These are phyloP conservation scores for Xylaria sp. DNA, from an alignment of 2,329 filamentous ascomycete genomes.

Conservation along the genomic window DNA sequence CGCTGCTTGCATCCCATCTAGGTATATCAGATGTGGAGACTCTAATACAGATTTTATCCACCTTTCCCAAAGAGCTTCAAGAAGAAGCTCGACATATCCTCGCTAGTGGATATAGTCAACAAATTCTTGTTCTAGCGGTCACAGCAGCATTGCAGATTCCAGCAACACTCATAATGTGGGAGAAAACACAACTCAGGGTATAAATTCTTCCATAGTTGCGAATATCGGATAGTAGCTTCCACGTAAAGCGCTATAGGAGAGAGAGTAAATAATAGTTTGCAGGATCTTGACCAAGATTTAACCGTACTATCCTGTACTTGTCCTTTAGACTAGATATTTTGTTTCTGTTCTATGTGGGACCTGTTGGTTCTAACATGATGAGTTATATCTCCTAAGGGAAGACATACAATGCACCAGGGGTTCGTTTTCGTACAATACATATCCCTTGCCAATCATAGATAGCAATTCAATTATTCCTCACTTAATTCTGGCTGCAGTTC, in stretches of 20 bases:
- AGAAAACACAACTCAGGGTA: slow-evolving; percentile 35
- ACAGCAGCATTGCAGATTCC: slow-evolving; percentile 39
- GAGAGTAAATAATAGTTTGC: background rate
- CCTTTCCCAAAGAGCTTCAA: slow-evolving; percentile 30
- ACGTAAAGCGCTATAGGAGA: background rate
- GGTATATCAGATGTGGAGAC: slow-evolving; percentile 23
- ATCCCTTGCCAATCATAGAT: background rate
- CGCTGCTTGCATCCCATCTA: slow-evolving; percentile 25
- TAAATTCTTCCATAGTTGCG: background rate
- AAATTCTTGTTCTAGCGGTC: slow-evolving; percentile 38
- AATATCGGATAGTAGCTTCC: background rate
- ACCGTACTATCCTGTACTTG: background rate
- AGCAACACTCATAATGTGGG: slow-evolving; percentile 39
- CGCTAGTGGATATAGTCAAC: slow-evolving; percentile 39
- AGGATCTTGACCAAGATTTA: background rate
- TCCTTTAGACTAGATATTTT: background rate
- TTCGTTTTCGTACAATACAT: background rate
- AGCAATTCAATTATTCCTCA: background rate
- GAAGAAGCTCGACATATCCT: slow-evolving; percentile 26
- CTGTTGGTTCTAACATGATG: background rate
- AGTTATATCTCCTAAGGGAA: background rate
- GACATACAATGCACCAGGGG: background rate
- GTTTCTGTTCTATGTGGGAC: background rate
- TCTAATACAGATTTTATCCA: slow-evolving; percentile 8
- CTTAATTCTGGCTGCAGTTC: background rate